Base-by-base conservation (phyloP, 163 green algal species). In the Smithsoniella earleae region DNA sequence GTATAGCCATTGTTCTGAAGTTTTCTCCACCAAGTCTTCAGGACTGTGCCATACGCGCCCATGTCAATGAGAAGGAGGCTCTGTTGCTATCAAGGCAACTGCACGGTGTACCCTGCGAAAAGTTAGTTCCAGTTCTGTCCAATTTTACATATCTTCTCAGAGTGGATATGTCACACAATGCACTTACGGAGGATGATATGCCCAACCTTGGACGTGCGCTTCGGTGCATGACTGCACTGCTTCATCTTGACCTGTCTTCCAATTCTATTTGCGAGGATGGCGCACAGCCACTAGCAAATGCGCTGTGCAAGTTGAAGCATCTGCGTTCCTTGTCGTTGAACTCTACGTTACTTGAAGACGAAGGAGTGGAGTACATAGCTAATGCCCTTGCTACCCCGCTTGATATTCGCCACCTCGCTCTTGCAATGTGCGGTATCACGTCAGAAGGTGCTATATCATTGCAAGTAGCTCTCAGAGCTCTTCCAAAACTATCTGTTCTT, bases 251-350 rank as follows among this genome's bases (percentile, higher is more conserved):
- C 49, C 49, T 64, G 8, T 64, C 49, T 18, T 64, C 49, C 8
- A 64, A 64, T 64, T 64, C 49, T 10, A 64, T 64, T 13, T 25
- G 49, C 13, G 49, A 64, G 33, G 49, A 64, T 27, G 49, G 49
- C 6, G 49, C 49, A 8, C 25, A 25, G 49, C 33, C 49, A 10
- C 49, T 64, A 6, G 49, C 25, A 25, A 27, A 25, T 25, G 49
- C 49, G 25, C 13, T 64, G 49, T 64, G 25, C 5, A 25, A 64
- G 31, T 27, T 64, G 31, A 25, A 27, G 6, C 49, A 64, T 27
- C 49, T 64, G 8, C 49, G 49, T 27, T 27, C 31, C 49, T 27
- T 64, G 6, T 25, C 49, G 5, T 27, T 64, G 6, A 64, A 64
- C 13, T 64, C 49, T 36, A 64, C 49, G 16, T 27, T 36, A 27